Conservation (phyloP, 129 eudicot species). For the Artemisia annua region DNA sequence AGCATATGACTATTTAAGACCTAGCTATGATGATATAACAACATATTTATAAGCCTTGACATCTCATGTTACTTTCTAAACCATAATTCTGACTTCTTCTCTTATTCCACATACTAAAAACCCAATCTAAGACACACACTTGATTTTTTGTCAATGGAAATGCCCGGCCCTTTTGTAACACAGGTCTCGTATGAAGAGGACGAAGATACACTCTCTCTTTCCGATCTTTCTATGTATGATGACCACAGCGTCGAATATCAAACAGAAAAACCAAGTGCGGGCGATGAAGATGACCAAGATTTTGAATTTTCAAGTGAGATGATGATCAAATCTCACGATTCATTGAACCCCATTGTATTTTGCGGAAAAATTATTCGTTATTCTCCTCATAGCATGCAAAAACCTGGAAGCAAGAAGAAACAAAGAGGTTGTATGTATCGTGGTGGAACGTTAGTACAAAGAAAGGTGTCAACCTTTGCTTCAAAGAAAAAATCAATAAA, state of each 20-base stretch:
- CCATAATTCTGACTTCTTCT: not conserved
- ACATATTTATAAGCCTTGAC: not conserved
- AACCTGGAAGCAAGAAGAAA: slow-evolving; percentile 7
- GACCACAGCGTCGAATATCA: slow-evolving; percentile 7
- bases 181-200: slow-evolving; percentile 16
- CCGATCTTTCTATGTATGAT: slow-evolving; percentile 29
- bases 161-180: not conserved
- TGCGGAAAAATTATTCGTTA: slow-evolving; percentile 51
- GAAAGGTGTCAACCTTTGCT: slow-evolving; percentile 24
- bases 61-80: not conserved
- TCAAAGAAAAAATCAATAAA: slow-evolving; percentile 33
- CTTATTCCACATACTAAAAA: slow-evolving; percentile 2
- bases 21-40: slow-evolving; percentile 3
- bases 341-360: slow-evolving; percentile 36
- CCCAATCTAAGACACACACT: not conserved
- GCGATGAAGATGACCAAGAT: slow-evolving; percentile 20
- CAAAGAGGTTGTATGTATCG: not conserved
- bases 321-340: slow-evolving; percentile 26
- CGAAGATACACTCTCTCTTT: slow-evolving; percentile 44
- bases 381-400: not conserved
- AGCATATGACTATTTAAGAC: not conserved
- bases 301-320: slow-evolving; percentile 66
- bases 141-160: slow-evolving; percentile 13
- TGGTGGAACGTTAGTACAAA: slow-evolving; percentile 8
- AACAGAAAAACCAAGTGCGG: not conserved